Evolutionary conservation across 2,329 filamentous ascomycete species (phyloP), one percentile per base, ranked within the genome.

Genomic region (Alternaria gaisen): DNA sequence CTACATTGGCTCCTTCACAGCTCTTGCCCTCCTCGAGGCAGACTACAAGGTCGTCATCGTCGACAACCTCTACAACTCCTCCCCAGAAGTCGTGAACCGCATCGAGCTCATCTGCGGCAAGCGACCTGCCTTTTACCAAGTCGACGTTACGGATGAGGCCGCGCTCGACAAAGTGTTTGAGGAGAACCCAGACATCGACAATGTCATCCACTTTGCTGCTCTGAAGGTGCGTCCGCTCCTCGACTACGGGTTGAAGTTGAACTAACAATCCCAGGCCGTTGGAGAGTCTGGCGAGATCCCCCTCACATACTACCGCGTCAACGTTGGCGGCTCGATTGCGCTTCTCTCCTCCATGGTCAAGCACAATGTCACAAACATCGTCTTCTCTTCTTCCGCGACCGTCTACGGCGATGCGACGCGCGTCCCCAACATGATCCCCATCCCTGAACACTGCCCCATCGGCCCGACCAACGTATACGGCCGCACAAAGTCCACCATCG

Each of bases 1-100:
- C 84, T 99, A 99, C 86, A 99, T 99, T 81, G 95, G 95, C 79
- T 98, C 94, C 52, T 98, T 98, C 86, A 99, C 95, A 64, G 85
- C 92, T 58, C 89, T 99, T 53, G 90, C 93, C 55, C 91, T 99
- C 26, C 92, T 99, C 70, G 87, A 97, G 78, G 91, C 95, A 76
- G 94, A 90, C 80, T 98, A 98, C 87, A 90, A 98, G 80, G 95
- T 99, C 66, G 91, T 99, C 79, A 93, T 99, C 67, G 90, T 95
- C 70, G 95, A 99, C 84, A 98, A 89, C 82, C 88, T 98, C 69
- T 97, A 97, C 90, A 99, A 99, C 83, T 97, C 95, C 50, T 97
- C 92, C 63, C 86, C 90, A 74, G 94, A 97, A 75, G 92, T 91
- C 67, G 82, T 99, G 72, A 94, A 97, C 81, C 94, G 95, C 79